Evolutionary conservation across 106 monocot species (phyloP).

Genomic region (Platanthera zijinensis): DNA sequence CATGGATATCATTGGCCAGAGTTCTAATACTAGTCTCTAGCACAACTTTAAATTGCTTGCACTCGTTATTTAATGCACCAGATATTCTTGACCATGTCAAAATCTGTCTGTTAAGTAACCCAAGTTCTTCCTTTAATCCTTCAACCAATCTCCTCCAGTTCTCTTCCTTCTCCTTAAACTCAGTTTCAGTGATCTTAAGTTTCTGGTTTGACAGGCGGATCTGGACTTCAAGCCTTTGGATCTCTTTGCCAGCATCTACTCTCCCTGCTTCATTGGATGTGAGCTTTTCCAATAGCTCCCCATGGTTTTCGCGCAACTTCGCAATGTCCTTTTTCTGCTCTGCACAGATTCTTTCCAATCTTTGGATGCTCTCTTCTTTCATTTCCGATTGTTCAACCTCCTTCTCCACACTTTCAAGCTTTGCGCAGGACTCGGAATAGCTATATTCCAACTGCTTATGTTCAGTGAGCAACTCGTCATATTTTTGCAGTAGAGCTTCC

Average conservation of each 20-base stretch:
- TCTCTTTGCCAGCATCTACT: conserved; percentile 18
- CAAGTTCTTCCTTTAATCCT: conserved; percentile 24
- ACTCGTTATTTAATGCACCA: conserved; percentile 19
- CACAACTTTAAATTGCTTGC: conserved; percentile 23
- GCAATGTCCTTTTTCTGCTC: conserved; percentile 33
- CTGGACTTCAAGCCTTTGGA: conserved; percentile 54
- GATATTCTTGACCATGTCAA: conserved; percentile 11
- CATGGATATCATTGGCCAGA: conserved; percentile 14
- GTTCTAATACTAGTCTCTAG: conserved; percentile 18
- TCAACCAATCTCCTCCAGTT: conserved; percentile 18
- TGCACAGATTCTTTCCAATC: conserved; percentile 17
- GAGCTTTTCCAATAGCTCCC: conserved; percentile 32
- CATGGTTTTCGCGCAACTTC: conserved; percentile 21
- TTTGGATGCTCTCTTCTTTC: conserved; percentile 17
- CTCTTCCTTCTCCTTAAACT: conserved; percentile 49
- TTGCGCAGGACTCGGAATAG: conserved; percentile 19
- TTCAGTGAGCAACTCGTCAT: conserved; percentile 24
- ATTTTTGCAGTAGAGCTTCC: conserved; percentile 23
- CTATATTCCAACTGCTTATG: conserved; percentile 33
- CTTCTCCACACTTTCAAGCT: conserved; percentile 13
- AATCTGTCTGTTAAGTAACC: conserved; percentile 30
- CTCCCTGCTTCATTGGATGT: conserved; percentile 26
- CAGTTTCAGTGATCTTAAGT: conserved; percentile 66
- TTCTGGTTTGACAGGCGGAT: conserved; percentile 58
- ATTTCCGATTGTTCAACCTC: conserved; percentile 21